A percentile compares a stretch with the other conserved stretches of the same genome.
phyloP scores from a whole-genome alignment of 805 yeast genomes.

The Candida verbasci region DNA sequence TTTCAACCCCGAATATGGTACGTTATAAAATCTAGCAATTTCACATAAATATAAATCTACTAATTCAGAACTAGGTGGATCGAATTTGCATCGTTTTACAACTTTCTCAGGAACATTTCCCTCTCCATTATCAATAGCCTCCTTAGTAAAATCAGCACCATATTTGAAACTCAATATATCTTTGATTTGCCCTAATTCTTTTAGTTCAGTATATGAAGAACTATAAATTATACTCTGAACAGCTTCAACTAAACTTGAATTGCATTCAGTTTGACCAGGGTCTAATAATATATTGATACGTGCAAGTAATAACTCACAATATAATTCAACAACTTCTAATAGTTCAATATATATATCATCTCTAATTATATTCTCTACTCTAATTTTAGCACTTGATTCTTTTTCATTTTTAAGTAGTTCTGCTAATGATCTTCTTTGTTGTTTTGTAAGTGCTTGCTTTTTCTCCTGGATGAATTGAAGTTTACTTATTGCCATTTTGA shows the following conservation, averaged over 20 bases:
- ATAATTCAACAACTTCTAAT: constrained; percentile 72
- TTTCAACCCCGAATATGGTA: constrained; percentile 58
- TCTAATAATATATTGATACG: constrained; percentile 60
- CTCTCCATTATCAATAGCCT: constrained; percentile 47
- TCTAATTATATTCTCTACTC: constrained; percentile 79
- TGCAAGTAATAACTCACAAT: constrained; percentile 77
- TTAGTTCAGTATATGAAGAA: constrained; percentile 69
- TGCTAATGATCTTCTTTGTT: constrained; percentile 66
- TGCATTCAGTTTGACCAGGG: constrained; percentile 35
- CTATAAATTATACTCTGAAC: constrained; percentile 65
- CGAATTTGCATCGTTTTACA: constrained; percentile 54
- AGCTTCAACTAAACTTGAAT: constrained; percentile 69
- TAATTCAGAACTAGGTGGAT: constrained; percentile 61
- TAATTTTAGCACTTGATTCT: constrained; percentile 75
- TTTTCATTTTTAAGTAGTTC: constrained; percentile 66
- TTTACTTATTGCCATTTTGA: constrained; percentile 69
- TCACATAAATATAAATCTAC: constrained; percentile 71
- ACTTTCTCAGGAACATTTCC: constrained; percentile 66
- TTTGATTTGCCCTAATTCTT: constrained; percentile 58
- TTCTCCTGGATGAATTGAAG: constrained; percentile 69
- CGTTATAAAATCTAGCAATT: constrained; percentile 75
- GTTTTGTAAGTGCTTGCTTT: constrained; percentile 70
- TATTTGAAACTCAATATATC: constrained; percentile 61
- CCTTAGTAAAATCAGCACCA: constrained; percentile 62
- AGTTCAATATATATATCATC: constrained; percentile 79